Evolutionary conservation across 2,329 filamentous ascomycete species (phyloP), one percentile per base, ranked within the genome.

Genomic region (Neodidymelliopsis sp.): DNA sequence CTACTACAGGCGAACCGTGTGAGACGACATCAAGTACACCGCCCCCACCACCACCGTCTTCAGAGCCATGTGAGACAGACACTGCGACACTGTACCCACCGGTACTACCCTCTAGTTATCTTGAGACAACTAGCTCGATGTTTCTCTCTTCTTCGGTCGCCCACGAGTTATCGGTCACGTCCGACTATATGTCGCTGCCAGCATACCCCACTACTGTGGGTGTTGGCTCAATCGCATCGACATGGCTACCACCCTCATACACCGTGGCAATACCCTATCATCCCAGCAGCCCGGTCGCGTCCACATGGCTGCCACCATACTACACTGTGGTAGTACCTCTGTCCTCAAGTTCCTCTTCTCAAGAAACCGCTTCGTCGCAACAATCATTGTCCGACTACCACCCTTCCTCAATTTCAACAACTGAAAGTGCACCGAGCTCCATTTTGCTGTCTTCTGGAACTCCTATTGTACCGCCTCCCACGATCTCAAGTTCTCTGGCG

Each of bases 51-150:
- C 34, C 39, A 24, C 31, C 43, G 11, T 39, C 43, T 10, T 42
- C 34, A 8, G 51, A 54, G 34, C 51, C 54, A 31, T 57, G 49
- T 27, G 48, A 51, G 19, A 56, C 55, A 6, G 28, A 35, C 1
- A 49, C 30, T 7, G 23, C 31, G 6, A 20, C 45, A 11, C 18
- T 28, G 4, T 41, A 37, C 15, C 23, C 38, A n/a, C 37, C 44
- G 18, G 19, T 30, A 24, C 7, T 36, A 15, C 31, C 48, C 7
- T 25, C 37, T 10, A 43, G 35, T 16, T 45, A 18, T 13, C 41
- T 45, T 13, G 13, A 40, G 10, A 15, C 29, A 12, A 11, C 9
- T 24, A 49, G 22, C 22, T 25, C 36, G 4, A 8, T 12, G 8
- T 34, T 8, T 2, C 19, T 46, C 8, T 48, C 47, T 8, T 39